A percentile compares a stretch with the other conserved stretches of the same genome.
Conservation (phyloP, 208 protist genomes). For the Trypanosomatidae sp. region DNA sequence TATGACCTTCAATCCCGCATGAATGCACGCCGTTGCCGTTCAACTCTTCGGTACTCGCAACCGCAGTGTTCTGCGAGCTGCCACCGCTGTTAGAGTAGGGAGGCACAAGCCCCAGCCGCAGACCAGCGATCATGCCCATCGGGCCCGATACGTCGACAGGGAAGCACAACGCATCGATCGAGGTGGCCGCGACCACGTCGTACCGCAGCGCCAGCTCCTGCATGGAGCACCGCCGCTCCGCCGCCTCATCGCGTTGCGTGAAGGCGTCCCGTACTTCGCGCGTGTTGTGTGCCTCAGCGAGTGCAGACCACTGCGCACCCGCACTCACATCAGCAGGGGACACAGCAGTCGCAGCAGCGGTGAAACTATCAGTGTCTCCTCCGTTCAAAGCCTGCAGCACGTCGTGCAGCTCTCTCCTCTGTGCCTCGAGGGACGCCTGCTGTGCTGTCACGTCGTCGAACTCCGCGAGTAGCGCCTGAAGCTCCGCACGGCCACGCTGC, state of each 20-base stretch:
- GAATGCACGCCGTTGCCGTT: neutral
- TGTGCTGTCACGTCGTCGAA: conserved; percentile 12
- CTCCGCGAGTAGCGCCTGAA: conserved; percentile 11
- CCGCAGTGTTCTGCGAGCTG: neutral
- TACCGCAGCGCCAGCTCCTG: conserved; percentile 18
- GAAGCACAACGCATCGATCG: conserved; percentile 43
- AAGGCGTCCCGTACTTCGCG: conserved; percentile 34
- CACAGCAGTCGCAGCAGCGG: neutral
- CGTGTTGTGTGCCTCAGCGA: conserved; percentile 25
- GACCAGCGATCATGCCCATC: conserved; percentile 55
- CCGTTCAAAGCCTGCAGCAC: conserved; percentile 24
- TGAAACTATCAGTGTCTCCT: neutral
- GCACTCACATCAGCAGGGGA: neutral
- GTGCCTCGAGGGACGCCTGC: conserved; percentile 9
- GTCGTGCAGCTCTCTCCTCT: conserved; percentile 8
- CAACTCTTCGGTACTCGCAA: too few species aligned
- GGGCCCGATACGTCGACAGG: conserved; percentile 48
- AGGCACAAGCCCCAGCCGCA: conserved; percentile 54
- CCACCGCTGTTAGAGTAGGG: conserved; percentile 9
- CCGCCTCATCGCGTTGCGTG: conserved; percentile 34
- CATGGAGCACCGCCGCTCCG: conserved; percentile 12
- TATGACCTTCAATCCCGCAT: neutral
- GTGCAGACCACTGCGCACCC: conserved; percentile 3
- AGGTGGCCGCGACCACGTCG: conserved; percentile 23
- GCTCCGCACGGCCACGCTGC: too few species aligned